Percentiles rank a stretch among this genome's conserved stretches.
Conservation (phyloP, 352 stramenopile species). For the Phytophthora macrochlamydospora region DNA sequence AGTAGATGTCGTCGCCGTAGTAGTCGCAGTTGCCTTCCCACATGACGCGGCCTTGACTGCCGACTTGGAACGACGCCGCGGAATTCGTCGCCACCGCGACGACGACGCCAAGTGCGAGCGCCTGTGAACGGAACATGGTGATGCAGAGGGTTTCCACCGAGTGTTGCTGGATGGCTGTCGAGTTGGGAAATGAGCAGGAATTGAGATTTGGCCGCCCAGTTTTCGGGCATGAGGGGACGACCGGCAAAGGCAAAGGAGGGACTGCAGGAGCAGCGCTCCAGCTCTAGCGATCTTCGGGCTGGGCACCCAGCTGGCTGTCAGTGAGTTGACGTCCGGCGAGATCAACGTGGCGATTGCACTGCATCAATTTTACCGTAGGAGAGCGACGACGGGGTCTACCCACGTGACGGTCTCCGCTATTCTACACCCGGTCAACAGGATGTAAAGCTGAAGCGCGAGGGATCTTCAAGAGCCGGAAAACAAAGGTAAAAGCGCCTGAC, state of each 20-base stretch:
- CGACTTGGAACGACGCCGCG: constrained; percentile 30
- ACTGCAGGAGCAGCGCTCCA: constrained; percentile 2
- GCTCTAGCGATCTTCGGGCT: constrained; percentile 9
- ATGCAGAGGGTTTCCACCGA: not conserved
- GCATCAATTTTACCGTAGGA: not conserved
- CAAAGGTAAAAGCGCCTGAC: too few relatives aligned
- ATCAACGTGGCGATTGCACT: constrained; percentile 8
- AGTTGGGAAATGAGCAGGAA: constrained; percentile 32
- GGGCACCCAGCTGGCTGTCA: constrained; percentile 21
- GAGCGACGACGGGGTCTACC: too few relatives aligned
- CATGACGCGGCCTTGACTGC: constrained; percentile 46
- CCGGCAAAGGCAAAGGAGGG: constrained; percentile 19
- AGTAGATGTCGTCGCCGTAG: constrained; percentile 37
- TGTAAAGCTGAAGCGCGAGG: too few relatives aligned
- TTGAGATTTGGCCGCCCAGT: constrained; percentile 6
- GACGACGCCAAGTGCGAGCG: constrained; percentile 14
- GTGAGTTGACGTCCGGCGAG: constrained; percentile 14
- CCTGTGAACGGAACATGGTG: constrained; percentile 24
- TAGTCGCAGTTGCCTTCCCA: constrained; percentile 55
- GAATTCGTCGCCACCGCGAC: constrained; percentile 6
- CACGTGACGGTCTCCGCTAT: too few relatives aligned
- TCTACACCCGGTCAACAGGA: too few relatives aligned
- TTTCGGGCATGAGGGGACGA: constrained; percentile 9
- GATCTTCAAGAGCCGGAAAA: too few relatives aligned
- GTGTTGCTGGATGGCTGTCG: constrained; percentile 7